Conservation (phyloP, 148 eudicot species). For the Heliosperma pusillum region DNA sequence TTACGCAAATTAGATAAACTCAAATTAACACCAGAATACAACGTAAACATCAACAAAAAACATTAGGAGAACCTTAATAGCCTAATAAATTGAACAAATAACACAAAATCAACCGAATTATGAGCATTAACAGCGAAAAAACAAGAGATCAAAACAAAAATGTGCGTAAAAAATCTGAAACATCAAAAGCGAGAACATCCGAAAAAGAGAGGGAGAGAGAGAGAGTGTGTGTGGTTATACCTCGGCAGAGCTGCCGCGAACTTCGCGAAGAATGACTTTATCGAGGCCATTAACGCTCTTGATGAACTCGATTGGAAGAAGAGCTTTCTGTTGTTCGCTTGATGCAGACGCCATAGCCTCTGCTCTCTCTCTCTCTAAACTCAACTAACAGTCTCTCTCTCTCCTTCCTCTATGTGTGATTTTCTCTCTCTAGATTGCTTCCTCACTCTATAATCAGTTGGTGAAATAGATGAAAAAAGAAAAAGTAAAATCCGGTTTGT, state of each 20-base stretch:
- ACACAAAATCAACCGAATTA: neutral
- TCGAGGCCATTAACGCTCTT: constrained; percentile 76
- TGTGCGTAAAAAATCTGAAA: neutral
- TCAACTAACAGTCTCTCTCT: constrained; percentile 20
- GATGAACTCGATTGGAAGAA: constrained; percentile 36
- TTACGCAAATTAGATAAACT: constrained; percentile 3
- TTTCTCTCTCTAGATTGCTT: constrained; percentile 6
- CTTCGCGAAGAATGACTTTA: constrained; percentile 69
- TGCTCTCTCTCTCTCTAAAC: constrained; percentile 23
- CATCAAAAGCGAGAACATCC: neutral
- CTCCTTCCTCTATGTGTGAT: neutral
- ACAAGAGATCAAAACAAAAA: constrained; percentile 5
- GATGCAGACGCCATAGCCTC: constrained; percentile 44
- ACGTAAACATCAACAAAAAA: neutral
- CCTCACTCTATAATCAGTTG: constrained; percentile 15
- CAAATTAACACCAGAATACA: neutral
- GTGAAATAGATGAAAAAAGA: neutral
- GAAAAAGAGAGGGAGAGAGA: neutral
- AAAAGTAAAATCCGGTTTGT: too few relatives aligned
- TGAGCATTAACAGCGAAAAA: constrained; percentile 4
- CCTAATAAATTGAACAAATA: neutral
- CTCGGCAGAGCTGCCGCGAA: constrained; percentile 76
- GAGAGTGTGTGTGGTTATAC: constrained; percentile 26
- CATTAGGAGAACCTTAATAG: neutral
- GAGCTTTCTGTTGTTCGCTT: constrained; percentile 33